Conservation (phyloP, 805 yeast genomes). For the Tetrapisispora iriomotensis region DNA sequence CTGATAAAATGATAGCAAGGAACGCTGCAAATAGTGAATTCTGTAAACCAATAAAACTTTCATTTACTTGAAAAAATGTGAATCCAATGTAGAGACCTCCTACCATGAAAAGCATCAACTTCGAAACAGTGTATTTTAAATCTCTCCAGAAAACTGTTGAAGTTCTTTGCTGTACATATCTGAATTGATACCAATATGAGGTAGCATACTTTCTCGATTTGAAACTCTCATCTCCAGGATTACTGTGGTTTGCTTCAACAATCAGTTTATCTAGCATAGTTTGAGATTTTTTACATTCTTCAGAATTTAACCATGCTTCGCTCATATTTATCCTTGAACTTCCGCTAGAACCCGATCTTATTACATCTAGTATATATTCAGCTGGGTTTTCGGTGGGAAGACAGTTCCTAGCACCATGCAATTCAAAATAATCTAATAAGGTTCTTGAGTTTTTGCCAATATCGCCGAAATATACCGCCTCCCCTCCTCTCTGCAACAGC, state of each 20-base stretch:
- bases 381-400: conserved; percentile 50
- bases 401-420: conserved; percentile 57
- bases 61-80: conserved; percentile 44
- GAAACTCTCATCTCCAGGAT: conserved; percentile 3
- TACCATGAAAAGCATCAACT: conserved; percentile 34
- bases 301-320: conserved; percentile 42
- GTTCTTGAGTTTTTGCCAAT: conserved; percentile 46
- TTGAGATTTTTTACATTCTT: conserved; percentile 30
- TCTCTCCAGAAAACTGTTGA: conserved; percentile 30
- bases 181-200: conserved; percentile 24
- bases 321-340: conserved; percentile 42
- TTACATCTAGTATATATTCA: conserved; percentile 55
- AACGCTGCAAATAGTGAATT: conserved; percentile 32
- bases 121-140: conserved; percentile 34
- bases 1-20: conserved; percentile 31
- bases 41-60: conserved; percentile 34
- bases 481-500: conserved; percentile 57
- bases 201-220: conserved; percentile 16
- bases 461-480: conserved; percentile 63
- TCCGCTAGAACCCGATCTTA: conserved; percentile 71
- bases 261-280: conserved; percentile 42
- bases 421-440: conserved; percentile 52
- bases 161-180: conserved; percentile 26
- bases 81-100: conserved; percentile 44
- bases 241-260: neutral